A percentile compares a stretch with the other conserved stretches of the same genome.
These are phyloP conservation scores for Dictyostelium brefeldianum DNA, from an alignment of 78 protist species.

Conservation along the genomic window DNA sequence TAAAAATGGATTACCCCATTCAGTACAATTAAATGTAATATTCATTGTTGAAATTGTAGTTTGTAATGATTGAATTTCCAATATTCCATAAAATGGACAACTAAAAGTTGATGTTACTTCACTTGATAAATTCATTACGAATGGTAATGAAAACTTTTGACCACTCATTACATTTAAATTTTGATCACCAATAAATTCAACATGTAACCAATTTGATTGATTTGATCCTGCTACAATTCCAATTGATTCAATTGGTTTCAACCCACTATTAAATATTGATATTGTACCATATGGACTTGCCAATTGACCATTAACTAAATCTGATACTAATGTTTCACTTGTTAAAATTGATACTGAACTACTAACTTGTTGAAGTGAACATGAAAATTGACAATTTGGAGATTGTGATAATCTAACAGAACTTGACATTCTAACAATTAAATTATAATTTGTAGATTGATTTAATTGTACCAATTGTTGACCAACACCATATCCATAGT, in stretches of 20 bases:
- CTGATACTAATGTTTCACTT: constrained; percentile 25
- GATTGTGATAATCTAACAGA: constrained; percentile 42
- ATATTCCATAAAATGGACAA: constrained; percentile 18
- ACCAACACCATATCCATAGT: constrained; percentile 52
- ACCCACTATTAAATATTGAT: constrained; percentile 15
- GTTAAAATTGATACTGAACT: not conserved
- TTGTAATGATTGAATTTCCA: constrained; percentile 1
- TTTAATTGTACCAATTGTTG: constrained; percentile 13
- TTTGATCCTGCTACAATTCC: not conserved
- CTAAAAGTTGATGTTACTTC: not conserved
- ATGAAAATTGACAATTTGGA: constrained; percentile 14
- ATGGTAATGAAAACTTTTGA: constrained; percentile 43
- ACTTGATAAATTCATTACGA: not conserved
- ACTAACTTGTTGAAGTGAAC: not conserved
- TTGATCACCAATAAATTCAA: not conserved
- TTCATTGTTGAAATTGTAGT: not conserved
- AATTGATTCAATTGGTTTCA: not conserved
- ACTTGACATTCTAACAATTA: constrained; percentile 35
- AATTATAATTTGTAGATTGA: not conserved
- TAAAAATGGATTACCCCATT: constrained; percentile 35
- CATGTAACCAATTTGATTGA: not conserved
- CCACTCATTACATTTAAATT: constrained; percentile 17
- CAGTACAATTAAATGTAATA: constrained; percentile 49
- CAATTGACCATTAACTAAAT: constrained; percentile 33
- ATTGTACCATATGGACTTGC: constrained; percentile 31